Percentiles rank a stretch among this genome's conserved stretches.
Evolutionary conservation across 164 flowering plant genomes (phyloP).

Genomic region (Nelumbo lutea): DNA sequence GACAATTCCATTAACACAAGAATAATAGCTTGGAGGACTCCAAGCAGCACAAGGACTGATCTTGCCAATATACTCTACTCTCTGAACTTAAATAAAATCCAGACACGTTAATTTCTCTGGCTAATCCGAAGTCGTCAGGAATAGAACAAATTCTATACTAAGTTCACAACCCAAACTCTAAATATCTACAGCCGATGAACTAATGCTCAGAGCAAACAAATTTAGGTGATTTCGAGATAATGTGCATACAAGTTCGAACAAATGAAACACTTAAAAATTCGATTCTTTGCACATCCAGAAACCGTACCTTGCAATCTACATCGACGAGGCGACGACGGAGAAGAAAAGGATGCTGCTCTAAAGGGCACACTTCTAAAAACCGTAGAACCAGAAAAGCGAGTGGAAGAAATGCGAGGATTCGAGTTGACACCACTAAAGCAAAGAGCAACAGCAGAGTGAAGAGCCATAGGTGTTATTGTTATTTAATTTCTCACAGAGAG

Average conservation of each 20-base stretch:
- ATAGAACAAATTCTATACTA: background rate
- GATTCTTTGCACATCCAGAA: background rate
- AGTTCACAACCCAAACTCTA: background rate
- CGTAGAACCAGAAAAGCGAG: slow-evolving; percentile 1
- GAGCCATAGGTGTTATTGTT: slow-evolving; percentile 4
- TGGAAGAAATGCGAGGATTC: background rate
- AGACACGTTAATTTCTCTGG: background rate
- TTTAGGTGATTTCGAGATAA: background rate
- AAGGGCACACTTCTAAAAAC: background rate
- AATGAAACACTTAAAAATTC: background rate
- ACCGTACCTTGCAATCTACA: slow-evolving; percentile 9
- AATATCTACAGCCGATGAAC: background rate
- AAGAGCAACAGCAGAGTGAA: slow-evolving; percentile 3
- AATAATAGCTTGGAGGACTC: background rate
- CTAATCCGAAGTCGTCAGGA: background rate
- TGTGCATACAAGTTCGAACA: background rate
- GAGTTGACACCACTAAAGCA: background rate
- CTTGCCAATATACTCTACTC: no score
- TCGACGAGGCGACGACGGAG: background rate
- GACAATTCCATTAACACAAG: no score
- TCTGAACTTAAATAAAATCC: background rate
- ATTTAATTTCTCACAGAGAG: no score
- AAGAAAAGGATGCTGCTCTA: slow-evolving; percentile 1
- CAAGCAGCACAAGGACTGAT: no score
- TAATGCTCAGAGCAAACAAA: background rate